These are phyloP conservation scores for Saccharum hybrid DNA, from an alignment of 202 grass and related monocot genomes.

Conservation along the genomic window DNA sequence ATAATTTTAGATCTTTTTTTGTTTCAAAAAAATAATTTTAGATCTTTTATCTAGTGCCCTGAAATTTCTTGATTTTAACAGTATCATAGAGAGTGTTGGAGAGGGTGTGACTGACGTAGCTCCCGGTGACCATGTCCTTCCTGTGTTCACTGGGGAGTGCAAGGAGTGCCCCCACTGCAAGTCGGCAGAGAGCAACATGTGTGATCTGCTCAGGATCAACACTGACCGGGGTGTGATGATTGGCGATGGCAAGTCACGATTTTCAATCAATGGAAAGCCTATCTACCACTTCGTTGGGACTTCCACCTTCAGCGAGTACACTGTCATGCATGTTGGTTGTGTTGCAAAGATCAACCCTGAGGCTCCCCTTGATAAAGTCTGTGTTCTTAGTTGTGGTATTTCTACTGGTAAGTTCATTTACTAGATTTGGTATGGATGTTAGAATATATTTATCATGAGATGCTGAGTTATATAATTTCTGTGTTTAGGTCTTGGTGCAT, in stretches of 20 bases:
- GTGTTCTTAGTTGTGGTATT: slow-evolving; percentile 90
- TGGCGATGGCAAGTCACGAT: slow-evolving; percentile 66
- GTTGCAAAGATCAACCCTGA: slow-evolving; percentile 87
- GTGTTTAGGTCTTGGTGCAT: slow-evolving; percentile 77
- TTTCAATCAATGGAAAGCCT: slow-evolving; percentile 84
- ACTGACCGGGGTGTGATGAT: slow-evolving; percentile 89
- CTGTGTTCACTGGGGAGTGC: slow-evolving; percentile 95
- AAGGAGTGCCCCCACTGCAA: slow-evolving; percentile 86
- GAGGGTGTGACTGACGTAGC: slow-evolving; percentile 75
- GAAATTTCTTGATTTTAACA: slow-evolving; percentile 35
- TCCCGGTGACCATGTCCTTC: slow-evolving; percentile 87
- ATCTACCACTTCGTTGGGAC: slow-evolving; percentile 92
- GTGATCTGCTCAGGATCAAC: slow-evolving; percentile 88
- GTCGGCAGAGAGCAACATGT: slow-evolving; percentile 95
- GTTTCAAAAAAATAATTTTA: too few relatives aligned
- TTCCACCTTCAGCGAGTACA: slow-evolving; percentile 95
- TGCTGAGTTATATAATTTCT: slow-evolving; percentile 1
- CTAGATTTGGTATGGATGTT: not conserved
- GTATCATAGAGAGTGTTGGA: slow-evolving; percentile 87
- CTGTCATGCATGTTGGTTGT: slow-evolving; percentile 85
- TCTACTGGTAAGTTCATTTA: slow-evolving; percentile 63
- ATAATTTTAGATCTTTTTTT: not conserved
- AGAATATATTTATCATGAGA: not conserved
- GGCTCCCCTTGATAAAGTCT: slow-evolving; percentile 90
- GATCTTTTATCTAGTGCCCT: not conserved